Percentiles rank a stretch among this genome's conserved stretches.
Evolutionary conservation across 23 red algal species (phyloP).

Genomic region (Chondrus crispus): DNA sequence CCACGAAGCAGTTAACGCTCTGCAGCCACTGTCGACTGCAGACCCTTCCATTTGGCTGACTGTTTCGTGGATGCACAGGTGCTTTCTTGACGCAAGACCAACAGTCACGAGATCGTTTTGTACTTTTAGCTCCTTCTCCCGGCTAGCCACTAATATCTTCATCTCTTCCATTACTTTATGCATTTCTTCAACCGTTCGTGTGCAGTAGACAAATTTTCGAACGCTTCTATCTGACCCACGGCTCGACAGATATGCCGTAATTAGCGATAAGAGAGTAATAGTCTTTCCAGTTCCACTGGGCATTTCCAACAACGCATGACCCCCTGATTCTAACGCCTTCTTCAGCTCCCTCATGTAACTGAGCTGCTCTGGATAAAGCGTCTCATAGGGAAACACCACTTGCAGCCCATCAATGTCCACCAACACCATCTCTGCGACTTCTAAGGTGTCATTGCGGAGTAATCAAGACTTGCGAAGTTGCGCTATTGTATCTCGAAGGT

Average conservation of each 20-base stretch:
- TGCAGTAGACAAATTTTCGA: conserved; percentile 97
- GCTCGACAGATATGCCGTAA: conserved; percentile 79
- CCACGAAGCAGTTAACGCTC: conserved; percentile 88
- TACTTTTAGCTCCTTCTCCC: conserved; percentile 44
- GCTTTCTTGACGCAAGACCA: conserved; percentile 85
- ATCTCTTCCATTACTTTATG: conserved; percentile 95
- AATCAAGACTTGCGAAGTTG: no score
- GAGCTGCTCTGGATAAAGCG: conserved; percentile 95
- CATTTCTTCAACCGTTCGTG: conserved; percentile 98
- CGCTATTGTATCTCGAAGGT: no score
- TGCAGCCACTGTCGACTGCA: conserved; percentile 81
- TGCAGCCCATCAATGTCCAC: conserved; percentile 68
- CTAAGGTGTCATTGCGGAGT: not conserved
- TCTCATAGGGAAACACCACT: conserved; percentile 92
- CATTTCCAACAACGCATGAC: conserved; percentile 95
- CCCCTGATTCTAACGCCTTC: conserved; percentile 77
- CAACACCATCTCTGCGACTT: not conserved
- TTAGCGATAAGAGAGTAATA: conserved; percentile 93
- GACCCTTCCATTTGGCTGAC: conserved; percentile 72
- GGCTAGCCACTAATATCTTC: conserved; percentile 63
- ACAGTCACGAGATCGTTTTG: conserved; percentile 76
- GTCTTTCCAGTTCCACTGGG: conserved; percentile 99
- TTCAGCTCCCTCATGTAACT: conserved; percentile 94
- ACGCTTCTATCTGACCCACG: conserved; percentile 42
- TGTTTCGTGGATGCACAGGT: conserved; percentile 89